These are phyloP conservation scores for Angophora floribunda DNA, from an alignment of 345 rosid species.

Conservation along the genomic window DNA sequence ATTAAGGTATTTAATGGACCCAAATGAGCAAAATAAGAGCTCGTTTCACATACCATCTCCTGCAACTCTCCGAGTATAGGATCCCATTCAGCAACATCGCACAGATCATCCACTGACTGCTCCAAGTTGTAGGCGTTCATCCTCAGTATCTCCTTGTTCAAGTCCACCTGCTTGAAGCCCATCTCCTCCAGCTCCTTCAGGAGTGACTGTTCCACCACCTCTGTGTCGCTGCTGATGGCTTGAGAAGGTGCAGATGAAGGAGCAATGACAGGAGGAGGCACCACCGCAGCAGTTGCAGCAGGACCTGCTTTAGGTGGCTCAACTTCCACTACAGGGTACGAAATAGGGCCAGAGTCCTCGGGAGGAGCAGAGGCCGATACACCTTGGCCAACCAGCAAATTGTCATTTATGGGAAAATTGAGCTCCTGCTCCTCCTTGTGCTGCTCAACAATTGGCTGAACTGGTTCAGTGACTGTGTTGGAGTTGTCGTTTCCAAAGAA, in stretches of 20 bases:
- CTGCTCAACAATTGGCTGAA: conserved; percentile 7
- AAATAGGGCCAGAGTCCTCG: background rate
- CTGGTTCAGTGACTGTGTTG: background rate
- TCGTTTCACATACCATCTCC: conserved; percentile 55
- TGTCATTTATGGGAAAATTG: conserved; percentile 25
- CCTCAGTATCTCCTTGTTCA: conserved; percentile 85
- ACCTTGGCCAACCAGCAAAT: conserved; percentile 17
- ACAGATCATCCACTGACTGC: conserved; percentile 68
- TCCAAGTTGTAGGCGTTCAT: conserved; percentile 63
- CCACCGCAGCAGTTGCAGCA: background rate
- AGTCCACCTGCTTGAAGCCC: conserved; percentile 87
- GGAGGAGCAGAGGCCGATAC: conserved; percentile 4
- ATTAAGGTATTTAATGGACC: background rate
- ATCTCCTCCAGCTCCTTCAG: conserved; percentile 83
- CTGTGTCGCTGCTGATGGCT: background rate
- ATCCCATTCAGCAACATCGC: conserved; percentile 83
- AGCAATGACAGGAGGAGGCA: background rate
- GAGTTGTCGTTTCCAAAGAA: conserved; percentile 3
- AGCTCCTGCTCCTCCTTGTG: conserved; percentile 23
- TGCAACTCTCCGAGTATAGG: conserved; percentile 76
- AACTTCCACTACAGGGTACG: conserved; percentile 36
- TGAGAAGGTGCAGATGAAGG: conserved; percentile 1
- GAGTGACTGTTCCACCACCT: conserved; percentile 11
- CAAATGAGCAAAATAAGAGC: background rate
- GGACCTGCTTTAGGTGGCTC: conserved; percentile 22